phyloP scores from a whole-genome alignment of 2,329 filamentous ascomycete species.

The Penicillium sp. region DNA sequence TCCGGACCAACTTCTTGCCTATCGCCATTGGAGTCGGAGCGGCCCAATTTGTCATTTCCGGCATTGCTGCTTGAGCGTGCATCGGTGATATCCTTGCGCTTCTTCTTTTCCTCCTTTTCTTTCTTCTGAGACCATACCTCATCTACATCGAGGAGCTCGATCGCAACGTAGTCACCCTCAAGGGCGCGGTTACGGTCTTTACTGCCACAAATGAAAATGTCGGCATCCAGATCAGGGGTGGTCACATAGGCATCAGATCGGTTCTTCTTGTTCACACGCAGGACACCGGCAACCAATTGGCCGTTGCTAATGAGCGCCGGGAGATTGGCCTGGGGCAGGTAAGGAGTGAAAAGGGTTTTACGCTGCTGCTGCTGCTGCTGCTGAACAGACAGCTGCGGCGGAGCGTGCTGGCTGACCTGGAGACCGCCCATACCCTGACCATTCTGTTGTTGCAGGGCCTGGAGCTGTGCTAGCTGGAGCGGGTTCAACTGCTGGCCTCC shows the following conservation, averaged over 20 bases:
- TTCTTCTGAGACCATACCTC: slow-evolving; percentile 99
- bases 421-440: slow-evolving; percentile 69
- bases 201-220: slow-evolving; percentile 99
- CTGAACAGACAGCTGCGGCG: slow-evolving; percentile 54
- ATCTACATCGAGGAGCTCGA: slow-evolving; percentile 94
- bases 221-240: slow-evolving; percentile 87
- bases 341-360: slow-evolving; percentile 97
- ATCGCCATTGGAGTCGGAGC: slow-evolving; percentile 59
- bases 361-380: slow-evolving; percentile 78
- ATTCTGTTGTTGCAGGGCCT: slow-evolving; percentile 86
- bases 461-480: slow-evolving; percentile 82
- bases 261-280: slow-evolving; percentile 99
- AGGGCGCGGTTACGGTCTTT: slow-evolving; percentile 97
- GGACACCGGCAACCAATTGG: slow-evolving; percentile 90
- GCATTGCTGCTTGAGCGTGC: slow-evolving; percentile 73
- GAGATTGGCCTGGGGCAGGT: slow-evolving; percentile 88
- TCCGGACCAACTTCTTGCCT: slow-evolving; percentile 61
- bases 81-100: slow-evolving; percentile 97
- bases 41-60: slow-evolving; percentile 58
- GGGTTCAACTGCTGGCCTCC: slow-evolving; percentile 79
- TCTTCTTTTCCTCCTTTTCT: slow-evolving; percentile 99
- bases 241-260: slow-evolving; percentile 97
- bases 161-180: slow-evolving; percentile 90
- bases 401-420: slow-evolving; percentile 66
- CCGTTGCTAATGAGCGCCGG: slow-evolving; percentile 87